Evolutionary conservation across 768 basidiomycete genomes (phyloP), one percentile per base, ranked within the genome.

Genomic region (Nevesoporus exiguus): DNA sequence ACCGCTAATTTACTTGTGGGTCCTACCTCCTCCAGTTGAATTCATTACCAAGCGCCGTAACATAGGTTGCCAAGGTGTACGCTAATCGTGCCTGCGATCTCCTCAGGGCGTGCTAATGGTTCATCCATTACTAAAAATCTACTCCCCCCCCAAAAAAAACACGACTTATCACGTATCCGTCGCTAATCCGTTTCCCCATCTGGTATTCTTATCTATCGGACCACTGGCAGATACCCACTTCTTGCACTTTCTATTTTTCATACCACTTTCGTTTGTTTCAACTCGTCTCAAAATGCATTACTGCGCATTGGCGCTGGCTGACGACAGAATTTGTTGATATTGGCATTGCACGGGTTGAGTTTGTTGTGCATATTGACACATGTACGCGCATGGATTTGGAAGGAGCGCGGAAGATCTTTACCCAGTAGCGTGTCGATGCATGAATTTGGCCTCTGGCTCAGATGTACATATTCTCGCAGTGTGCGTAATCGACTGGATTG

Each of bases 1-100:
- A 87, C 86, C 7, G 89, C 89, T 52, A 91, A 92, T 69, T 69
- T 92, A 30, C 73, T 90, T 61, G 88, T 90, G 61, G 24, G 60
- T 59, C 14, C 56, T 74, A 64, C 49, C 40, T 51, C 60, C 41
- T 44, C 22, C 24, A 27, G 46, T 39, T 29, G 51, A 45, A 30
- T 4, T 27, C 36, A 21, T 44, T 37, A 50, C 33, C 43, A 31
- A 62, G 24, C 41, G 5, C 21, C 46, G 30, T 56, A 24, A 27
- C 17, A 22, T 50, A 83, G 82, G 81, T 85, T 58, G 76, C 82
- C 54, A 84, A 80, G 74, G 74, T 68, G 58, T 76, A 85, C 54
- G 79, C 83, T 7, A 67, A 70, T 33, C 80, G 80, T 39, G 85
- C 85, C 17, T 79, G 79, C 56, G 74, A 78, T 30, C 73, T 88